phyloP scores from a whole-genome alignment of 2,329 filamentous ascomycete species.

The Hypoxylon sp. region DNA sequence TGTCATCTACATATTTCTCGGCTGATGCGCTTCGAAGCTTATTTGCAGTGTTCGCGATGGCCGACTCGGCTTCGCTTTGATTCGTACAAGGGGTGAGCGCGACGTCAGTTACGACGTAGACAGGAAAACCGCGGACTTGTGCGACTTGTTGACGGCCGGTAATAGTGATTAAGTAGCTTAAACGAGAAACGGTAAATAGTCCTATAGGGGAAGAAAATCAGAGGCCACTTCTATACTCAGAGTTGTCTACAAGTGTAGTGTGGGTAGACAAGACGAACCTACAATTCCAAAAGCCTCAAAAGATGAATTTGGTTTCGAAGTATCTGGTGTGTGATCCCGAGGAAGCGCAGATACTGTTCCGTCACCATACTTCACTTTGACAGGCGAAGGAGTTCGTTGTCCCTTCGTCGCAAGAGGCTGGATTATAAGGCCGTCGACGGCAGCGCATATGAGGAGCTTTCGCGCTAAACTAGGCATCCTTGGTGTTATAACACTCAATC shows the following conservation, averaged over 20 bases:
- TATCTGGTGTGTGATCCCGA: constrained; percentile 57
- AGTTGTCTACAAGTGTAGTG: background rate
- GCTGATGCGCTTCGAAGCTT: constrained; percentile 50
- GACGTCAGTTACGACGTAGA: constrained; percentile 90
- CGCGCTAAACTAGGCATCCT: constrained; percentile 79
- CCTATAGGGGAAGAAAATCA: constrained; percentile 60
- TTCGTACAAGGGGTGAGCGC: constrained; percentile 88
- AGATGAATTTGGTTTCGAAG: constrained; percentile 55
- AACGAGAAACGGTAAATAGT: constrained; percentile 80
- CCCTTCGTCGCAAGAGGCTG: constrained; percentile 73
- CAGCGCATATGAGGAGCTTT: constrained; percentile 82
- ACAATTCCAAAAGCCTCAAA: constrained; percentile 69
- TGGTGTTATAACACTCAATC: constrained; percentile 17
- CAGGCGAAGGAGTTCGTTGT: constrained; percentile 57
- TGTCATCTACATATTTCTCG: constrained; percentile 45
- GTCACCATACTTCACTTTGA: constrained; percentile 76
- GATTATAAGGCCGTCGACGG: constrained; percentile 83
- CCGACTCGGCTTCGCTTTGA: constrained; percentile 74
- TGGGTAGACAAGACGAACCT: constrained; percentile 51
- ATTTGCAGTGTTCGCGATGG: constrained; percentile 69
- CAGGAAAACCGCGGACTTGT: constrained; percentile 79
- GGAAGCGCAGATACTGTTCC: constrained; percentile 55
- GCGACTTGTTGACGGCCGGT: constrained; percentile 88
- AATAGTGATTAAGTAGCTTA: constrained; percentile 87
- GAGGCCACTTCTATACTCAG: constrained; percentile 1